Conservation (phyloP, 2,329 filamentous ascomycete genomes). For the Corinectria fuckeliana region DNA sequence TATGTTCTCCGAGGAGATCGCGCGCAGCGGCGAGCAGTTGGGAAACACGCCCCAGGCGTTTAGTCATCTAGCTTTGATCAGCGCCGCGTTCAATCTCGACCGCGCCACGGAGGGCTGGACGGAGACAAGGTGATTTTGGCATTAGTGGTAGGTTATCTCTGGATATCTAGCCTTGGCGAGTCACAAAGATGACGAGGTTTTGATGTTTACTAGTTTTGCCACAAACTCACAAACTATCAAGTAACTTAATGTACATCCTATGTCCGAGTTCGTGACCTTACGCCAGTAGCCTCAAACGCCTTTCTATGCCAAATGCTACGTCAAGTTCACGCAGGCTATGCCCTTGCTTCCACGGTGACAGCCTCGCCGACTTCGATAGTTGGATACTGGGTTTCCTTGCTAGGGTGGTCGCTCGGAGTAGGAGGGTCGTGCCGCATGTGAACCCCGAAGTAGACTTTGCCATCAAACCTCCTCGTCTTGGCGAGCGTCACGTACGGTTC, state of each 20-base stretch:
- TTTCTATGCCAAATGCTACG: neutral
- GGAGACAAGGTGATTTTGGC: slow-evolving; percentile 21
- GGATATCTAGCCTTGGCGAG: neutral
- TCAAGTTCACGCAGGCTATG: neutral
- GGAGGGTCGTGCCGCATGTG: slow-evolving; percentile 67
- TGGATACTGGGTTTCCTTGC: slow-evolving; percentile 35
- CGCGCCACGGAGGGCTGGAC: slow-evolving; percentile 47
- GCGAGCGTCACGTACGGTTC: slow-evolving; percentile 90
- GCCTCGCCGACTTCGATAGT: slow-evolving; percentile 59
- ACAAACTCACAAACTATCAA: neutral
- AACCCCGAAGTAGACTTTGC: slow-evolving; percentile 88
- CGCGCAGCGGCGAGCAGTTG: slow-evolving; percentile 75
- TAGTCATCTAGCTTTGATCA: slow-evolving; percentile 76
- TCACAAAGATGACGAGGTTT: neutral
- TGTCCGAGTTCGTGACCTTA: too few relatives aligned
- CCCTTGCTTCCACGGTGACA: slow-evolving; percentile 37
- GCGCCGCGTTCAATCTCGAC: slow-evolving; percentile 78
- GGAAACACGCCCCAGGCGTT: slow-evolving; percentile 84
- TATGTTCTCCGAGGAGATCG: slow-evolving; percentile 83
- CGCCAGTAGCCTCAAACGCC: neutral
- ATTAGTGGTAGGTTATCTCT: neutral
- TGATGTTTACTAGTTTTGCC: neutral
- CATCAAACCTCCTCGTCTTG: slow-evolving; percentile 82
- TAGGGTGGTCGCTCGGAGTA: neutral
- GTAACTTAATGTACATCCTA: neutral